Conservation (phyloP, 2,329 filamentous ascomycete species). For the Emmonsia crescens region DNA sequence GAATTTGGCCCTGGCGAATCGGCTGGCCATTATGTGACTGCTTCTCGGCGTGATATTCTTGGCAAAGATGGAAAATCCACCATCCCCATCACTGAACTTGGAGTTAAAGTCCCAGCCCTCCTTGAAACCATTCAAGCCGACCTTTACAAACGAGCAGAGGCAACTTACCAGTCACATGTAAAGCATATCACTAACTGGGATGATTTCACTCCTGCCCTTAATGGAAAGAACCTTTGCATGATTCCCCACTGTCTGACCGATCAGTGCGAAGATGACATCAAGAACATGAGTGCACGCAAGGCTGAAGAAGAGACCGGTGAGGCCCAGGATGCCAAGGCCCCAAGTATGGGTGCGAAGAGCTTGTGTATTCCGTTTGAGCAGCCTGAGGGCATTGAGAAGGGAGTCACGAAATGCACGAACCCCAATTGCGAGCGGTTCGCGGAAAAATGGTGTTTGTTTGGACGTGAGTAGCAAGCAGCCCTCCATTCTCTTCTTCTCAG, state of each 20-base stretch:
- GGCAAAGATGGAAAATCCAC: constrained; percentile 61
- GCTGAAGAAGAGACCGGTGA: constrained; percentile 51
- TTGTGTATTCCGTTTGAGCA: constrained; percentile 77
- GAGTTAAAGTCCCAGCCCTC: constrained; percentile 62
- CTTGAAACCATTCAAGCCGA: constrained; percentile 85
- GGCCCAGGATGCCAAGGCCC: constrained; percentile 60
- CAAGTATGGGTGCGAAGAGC: constrained; percentile 66
- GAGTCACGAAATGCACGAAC: constrained; percentile 84
- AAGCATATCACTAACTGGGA: constrained; percentile 77
- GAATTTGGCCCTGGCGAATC: constrained; percentile 95
- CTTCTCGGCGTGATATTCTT: constrained; percentile 70
- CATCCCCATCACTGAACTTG: constrained; percentile 63
- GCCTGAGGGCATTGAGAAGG: constrained; percentile 65
- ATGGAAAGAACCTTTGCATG: constrained; percentile 82
- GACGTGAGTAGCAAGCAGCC: constrained; percentile 27
- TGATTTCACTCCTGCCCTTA: constrained; percentile 79
- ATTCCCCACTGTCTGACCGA: constrained; percentile 80
- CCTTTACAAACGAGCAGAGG: constrained; percentile 66
- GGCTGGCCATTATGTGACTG: constrained; percentile 72
- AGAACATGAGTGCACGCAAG: constrained; percentile 75
- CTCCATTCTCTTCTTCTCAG: neutral
- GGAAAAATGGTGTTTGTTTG: constrained; percentile 88
- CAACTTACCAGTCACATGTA: constrained; percentile 68
- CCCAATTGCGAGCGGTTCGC: constrained; percentile 69
- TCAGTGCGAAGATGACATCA: constrained; percentile 88